phyloP scores from a whole-genome alignment of 106 monocot species.

The Vanilla planifolia region DNA sequence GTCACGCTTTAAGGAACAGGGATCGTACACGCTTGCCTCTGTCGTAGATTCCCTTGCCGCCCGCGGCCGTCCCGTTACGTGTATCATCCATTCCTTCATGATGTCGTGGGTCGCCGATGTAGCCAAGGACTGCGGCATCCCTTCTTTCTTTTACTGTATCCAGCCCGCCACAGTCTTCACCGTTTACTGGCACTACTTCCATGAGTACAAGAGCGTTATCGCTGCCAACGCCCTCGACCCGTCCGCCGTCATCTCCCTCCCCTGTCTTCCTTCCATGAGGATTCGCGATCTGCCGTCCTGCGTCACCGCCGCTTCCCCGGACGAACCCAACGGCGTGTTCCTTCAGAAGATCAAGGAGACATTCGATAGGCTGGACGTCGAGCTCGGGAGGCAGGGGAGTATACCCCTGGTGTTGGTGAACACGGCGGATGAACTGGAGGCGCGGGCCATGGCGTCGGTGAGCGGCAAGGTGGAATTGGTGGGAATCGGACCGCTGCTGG shows the following conservation, averaged over 20 bases:
- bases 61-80: constrained; percentile 13
- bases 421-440: background rate
- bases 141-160: constrained; percentile 44
- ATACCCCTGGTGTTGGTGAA: background rate
- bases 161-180: constrained; percentile 55
- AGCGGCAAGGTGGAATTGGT: too few species aligned
- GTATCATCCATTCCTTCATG: constrained; percentile 33
- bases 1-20: constrained; percentile 5
- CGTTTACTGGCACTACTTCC: constrained; percentile 55
- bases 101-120: background rate
- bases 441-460: background rate
- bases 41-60: constrained; percentile 18
- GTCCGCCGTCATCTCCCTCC: too few species aligned
- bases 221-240: background rate
- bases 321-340: too few species aligned
- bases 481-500: background rate
- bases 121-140: constrained; percentile 14
- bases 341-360: background rate
- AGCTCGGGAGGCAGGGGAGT: too few species aligned
- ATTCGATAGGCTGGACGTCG: background rate
- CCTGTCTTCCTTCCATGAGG: too few species aligned
- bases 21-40: constrained; percentile 13
- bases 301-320: too few species aligned
- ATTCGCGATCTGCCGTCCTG: too few species aligned
- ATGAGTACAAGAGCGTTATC: constrained; percentile 18